Conservation (phyloP, 768 basidiomycete species). For the Suillus subluteus region DNA sequence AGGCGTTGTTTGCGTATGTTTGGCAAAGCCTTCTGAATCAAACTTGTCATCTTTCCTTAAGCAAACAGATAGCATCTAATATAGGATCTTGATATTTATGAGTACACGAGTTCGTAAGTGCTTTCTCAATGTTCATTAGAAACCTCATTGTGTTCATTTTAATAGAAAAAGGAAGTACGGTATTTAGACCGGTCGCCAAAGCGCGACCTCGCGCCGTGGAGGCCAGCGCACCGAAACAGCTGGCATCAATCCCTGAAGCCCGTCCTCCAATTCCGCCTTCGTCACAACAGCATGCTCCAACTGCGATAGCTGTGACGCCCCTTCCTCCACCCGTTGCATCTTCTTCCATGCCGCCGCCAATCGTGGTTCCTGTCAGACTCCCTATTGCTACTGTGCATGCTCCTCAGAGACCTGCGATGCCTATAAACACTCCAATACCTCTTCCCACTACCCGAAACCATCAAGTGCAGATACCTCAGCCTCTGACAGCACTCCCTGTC, state of each 20-base stretch:
- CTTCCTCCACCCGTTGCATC: background rate
- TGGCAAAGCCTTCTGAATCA: slow-evolving; percentile 12
- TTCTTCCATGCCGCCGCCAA: slow-evolving; percentile 8
- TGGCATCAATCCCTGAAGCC: slow-evolving; percentile 14
- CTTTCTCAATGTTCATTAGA: slow-evolving; percentile 3
- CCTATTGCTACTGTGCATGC: slow-evolving; percentile 11
- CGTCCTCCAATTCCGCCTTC: slow-evolving; percentile 9
- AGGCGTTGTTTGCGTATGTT: slow-evolving; percentile 29
- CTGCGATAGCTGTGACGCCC: background rate
- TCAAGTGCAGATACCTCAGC: slow-evolving; percentile 1
- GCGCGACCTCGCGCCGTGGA: slow-evolving; percentile 48
- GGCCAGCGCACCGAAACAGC: slow-evolving; percentile 19
- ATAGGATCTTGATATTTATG: slow-evolving; percentile 30
- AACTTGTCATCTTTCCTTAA: slow-evolving; percentile 7
- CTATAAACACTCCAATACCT: slow-evolving; percentile 22
- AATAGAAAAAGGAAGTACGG: slow-evolving; percentile 70
- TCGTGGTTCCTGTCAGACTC: slow-evolving; percentile 14
- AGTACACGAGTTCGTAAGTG: slow-evolving; percentile 65
- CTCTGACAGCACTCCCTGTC: background rate
- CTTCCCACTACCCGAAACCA: slow-evolving; percentile 23
- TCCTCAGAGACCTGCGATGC: slow-evolving; percentile 10
- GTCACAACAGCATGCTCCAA: slow-evolving; percentile 7
- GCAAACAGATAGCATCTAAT: slow-evolving; percentile 1
- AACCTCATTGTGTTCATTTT: slow-evolving; percentile 13
- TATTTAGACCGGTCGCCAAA: slow-evolving; percentile 72